Evolutionary conservation across 768 basidiomycete species (phyloP), one percentile per base, ranked within the genome.

Genomic region (Lactifluus rugatus): DNA sequence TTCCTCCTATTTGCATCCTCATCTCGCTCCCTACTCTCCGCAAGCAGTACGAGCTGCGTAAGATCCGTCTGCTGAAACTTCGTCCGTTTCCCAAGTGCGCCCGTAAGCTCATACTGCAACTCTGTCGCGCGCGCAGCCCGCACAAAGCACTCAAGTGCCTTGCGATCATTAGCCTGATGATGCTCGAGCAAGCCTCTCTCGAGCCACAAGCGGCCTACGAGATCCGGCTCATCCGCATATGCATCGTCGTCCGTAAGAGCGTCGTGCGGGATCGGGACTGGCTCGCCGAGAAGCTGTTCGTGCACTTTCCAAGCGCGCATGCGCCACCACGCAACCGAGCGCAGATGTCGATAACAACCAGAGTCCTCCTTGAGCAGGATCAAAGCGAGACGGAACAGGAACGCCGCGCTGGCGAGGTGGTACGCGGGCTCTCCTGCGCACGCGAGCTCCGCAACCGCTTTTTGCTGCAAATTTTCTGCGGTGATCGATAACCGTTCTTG

Each of bases 341-440:
- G 67, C 52, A 83, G 70, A 61, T 79, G 75, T 21, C 10, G 21
- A 23, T 68, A 17, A 39, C 37, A 39, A 17, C 14, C 37, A 0
- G 16, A 14, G 6, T 39, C 5, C 2, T 39, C 37, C 5, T 72
- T 73, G 60, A 95, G 72, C 48, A 96, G 74, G 25, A 89, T 73
- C 65, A 87, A 81, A 0, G 94, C 81, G 54, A 94, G 72, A 31
- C 84, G 79, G 49, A 98, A 78, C 66, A 95, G 83, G 21, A 80
- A 70, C 6, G 93, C 78, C 37, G 71, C 72, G 65, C 77, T 77
- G 8, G 84, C 78, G 46, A 98, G 87, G 70, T 98, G 96, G 72
- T 98, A 99, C 0, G 90, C 92, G 9, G 96, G 96, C 72, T 98
- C 96, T 3, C 96, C 96, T 4, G 83, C 82, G 60, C 80, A 81